Base-by-base conservation (phyloP, 2,329 filamentous ascomycete species). In the Kalmusia sp. region DNA sequence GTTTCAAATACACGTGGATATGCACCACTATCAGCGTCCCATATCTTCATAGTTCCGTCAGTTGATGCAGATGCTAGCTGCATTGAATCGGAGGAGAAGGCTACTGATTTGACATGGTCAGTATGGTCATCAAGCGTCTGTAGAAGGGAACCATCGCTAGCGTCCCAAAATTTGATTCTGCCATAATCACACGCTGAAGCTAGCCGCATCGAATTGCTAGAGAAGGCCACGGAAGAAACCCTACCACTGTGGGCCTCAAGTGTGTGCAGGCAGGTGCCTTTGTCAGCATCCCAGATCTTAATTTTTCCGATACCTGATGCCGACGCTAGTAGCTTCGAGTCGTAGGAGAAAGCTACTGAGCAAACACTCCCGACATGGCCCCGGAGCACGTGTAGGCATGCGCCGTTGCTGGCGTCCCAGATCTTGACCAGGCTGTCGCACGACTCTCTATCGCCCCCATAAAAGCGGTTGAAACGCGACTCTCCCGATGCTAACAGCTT, bases 81-180 rank as follows among this genome's bases (percentile, higher is more conserved):
- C 2, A 35, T 46, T 12, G 35, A 47, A 43, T 64, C 46, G 33
- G 2, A 45, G 3, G 59, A 61, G 52, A 65, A 59, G 3, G 54
- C 52, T 21, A 65, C 51, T 4, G 46, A 56, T 12, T 8, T 27
- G 31, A 64, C 50, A 39, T 51, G 61, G 7, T 39, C 30, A 40
- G 51, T 41, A 58, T 40, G 27, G 27, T 12, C 27, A 6, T 28
- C 27, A 12, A 28, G 27, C 27, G 27, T 28, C 27, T 28, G 27
- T 12, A 28, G 27, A 28, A 6, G 12, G 6, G 27, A 6, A 12
- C 27, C 27, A 12, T 12, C 12, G 27, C 27, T 28, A 50, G 51
- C 43, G 33, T 64, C 62, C 62, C 58, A 65, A 38, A 65, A 35
- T 54, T 50, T 58, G 43, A 62, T 51, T 12, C 27, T 28, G 27